Conservation (phyloP, 768 basidiomycete species). For the Boletus subcaerulescens region DNA sequence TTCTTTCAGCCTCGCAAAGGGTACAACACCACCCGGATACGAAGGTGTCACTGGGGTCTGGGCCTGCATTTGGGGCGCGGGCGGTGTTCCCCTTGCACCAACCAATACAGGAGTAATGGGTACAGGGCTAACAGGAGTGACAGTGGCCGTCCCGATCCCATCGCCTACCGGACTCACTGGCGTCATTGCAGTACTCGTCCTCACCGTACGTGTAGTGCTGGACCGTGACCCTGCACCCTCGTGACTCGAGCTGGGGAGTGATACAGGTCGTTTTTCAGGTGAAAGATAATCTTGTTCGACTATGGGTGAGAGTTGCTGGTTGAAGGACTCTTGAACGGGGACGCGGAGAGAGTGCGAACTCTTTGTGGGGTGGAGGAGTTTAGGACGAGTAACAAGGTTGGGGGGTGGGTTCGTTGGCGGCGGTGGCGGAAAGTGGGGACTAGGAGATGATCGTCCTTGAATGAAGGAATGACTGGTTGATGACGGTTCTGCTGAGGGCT, state of each 20-base stretch:
- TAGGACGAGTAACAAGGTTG: slow-evolving; percentile 28
- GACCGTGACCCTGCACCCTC: slow-evolving; percentile 25
- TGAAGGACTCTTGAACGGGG: slow-evolving; percentile 31
- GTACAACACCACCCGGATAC: slow-evolving; percentile 16
- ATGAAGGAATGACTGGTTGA: slow-evolving; percentile 13
- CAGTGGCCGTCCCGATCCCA: slow-evolving; percentile 19
- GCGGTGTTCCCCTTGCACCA: slow-evolving; percentile 11
- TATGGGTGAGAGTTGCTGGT: slow-evolving; percentile 58
- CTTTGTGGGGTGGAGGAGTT: slow-evolving; percentile 30
- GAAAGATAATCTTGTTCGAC: slow-evolving; percentile 63
- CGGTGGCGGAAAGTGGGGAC: slow-evolving; percentile 34
- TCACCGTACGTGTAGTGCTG: slow-evolving; percentile 32
- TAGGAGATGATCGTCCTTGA: slow-evolving; percentile 25
- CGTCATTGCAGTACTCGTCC: slow-evolving; percentile 31
- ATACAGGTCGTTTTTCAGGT: slow-evolving; percentile 40
- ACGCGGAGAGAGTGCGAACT: slow-evolving; percentile 45
- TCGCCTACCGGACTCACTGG: slow-evolving; percentile 25
- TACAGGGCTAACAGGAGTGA: slow-evolving; percentile 30
- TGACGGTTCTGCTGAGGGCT: slow-evolving; percentile 4
- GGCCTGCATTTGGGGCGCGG: slow-evolving; percentile 11
- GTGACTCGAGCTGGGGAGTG: slow-evolving; percentile 28
- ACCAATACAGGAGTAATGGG: slow-evolving; percentile 28
- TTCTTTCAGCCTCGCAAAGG: slow-evolving; percentile 26
- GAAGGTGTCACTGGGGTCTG: slow-evolving; percentile 26
- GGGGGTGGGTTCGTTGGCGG: slow-evolving; percentile 32